Base-by-base conservation (phyloP, 352 stramenopile genomes). In the Globisporangium cystogenes region DNA sequence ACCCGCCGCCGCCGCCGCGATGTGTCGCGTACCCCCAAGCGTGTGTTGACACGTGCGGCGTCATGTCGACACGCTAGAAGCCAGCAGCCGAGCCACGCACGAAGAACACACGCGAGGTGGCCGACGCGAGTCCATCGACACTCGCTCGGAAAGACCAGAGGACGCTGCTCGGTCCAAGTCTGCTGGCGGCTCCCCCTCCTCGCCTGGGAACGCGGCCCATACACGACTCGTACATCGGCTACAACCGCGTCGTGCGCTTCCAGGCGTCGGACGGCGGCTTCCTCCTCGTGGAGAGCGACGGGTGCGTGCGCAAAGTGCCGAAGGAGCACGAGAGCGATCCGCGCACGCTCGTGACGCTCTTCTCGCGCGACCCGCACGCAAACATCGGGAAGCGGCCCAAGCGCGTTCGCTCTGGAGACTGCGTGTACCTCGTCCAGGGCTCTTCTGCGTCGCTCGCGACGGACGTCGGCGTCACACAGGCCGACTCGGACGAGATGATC, bases 311-410 rank as follows among this genome's bases (percentile, higher is more conserved):
- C 20, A 83, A 83, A 55, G 53, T 64, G 7, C 44, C 64, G 1
- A 14, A 48, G 2, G 41, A 55, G 8, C 51, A 60, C 42, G 45
- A 18, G 7, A 50, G 62, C 11, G 70, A 83, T 35, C 58, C 67
- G 1, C 56, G 67, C 0, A 76, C 72, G 14, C 21, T 68, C n/a
- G 33, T 83, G 18, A 76, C 60, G 7, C 48, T 80, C 20, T 80
- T 83, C 23, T 57, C 62, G 16, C 63, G 59, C 12, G 57, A 76
- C 37, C 59, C 69, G 4, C 46, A 70, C 1, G 29, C 31, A 0
- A 58, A 36, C 16, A 31, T 57, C 4, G 50, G 48, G 6, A 63
- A 54, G 26, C 62, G 64, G n/a, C 60, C 65, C 7, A 59, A 59
- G n/a, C 48, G 46, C 27, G 36, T 82, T 8, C 52, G 24, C 0